Conservation (phyloP, 163 green algal species). For the Chloroidium sp. region DNA sequence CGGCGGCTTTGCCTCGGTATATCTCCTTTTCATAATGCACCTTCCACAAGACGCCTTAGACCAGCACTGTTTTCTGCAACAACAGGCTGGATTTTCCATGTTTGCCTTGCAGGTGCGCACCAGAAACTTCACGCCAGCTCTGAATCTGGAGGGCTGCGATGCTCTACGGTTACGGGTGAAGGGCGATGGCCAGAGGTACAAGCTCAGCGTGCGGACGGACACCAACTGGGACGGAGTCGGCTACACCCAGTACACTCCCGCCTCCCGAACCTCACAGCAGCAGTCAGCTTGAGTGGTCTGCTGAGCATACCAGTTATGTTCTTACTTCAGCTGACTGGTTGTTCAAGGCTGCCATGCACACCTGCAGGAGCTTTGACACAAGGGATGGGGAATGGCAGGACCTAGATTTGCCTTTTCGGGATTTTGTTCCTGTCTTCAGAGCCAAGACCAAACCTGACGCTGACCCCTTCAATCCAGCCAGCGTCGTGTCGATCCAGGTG, state of each 20-base stretch:
- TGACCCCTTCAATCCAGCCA: constrained; percentile 40
- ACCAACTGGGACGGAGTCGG: constrained; percentile 73
- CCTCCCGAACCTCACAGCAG: not conserved
- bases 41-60: no score
- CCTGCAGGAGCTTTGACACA: constrained; percentile 60
- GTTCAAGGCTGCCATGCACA: not conserved
- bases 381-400: constrained; percentile 63
- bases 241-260: constrained; percentile 47
- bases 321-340: not conserved
- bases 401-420: constrained; percentile 65
- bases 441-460: constrained; percentile 43
- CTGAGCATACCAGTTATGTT: not conserved
- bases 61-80: no score
- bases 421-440: constrained; percentile 73
- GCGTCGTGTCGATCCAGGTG: constrained; percentile 58
- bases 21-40: no score
- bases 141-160: constrained; percentile 68
- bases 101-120: constrained; percentile 40
- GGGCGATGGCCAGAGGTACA: constrained; percentile 57
- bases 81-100: not conserved
- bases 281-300: not conserved
- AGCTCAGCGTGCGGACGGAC: constrained; percentile 74
- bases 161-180: constrained; percentile 60
- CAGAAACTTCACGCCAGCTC: constrained; percentile 68
- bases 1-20: constrained; percentile 73